Conservation (phyloP, 495 filamentous ascomycete genomes). For the Pyrenula aspistea region DNA sequence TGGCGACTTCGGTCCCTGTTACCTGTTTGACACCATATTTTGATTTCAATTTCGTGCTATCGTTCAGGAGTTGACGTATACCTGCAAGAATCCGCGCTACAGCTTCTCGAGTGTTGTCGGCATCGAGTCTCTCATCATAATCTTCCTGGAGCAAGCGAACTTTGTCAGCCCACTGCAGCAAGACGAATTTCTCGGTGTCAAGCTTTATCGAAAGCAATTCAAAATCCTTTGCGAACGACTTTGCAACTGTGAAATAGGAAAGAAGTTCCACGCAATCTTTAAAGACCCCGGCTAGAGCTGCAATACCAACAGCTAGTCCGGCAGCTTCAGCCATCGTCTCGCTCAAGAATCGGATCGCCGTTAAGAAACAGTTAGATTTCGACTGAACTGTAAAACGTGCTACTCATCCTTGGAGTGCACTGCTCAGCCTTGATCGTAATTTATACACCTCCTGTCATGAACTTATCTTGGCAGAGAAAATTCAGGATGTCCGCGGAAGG, state of each 20-base stretch:
- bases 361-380: too few relatives aligned
- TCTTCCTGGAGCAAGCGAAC: not conserved
- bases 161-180: conserved; percentile 13
- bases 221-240: conserved; percentile 13
- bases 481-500: too few relatives aligned
- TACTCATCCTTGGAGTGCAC: too few relatives aligned
- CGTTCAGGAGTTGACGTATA: not conserved
- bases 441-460: too few relatives aligned
- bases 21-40: conserved; percentile 2
- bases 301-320: conserved; percentile 5
- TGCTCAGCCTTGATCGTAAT: too few relatives aligned
- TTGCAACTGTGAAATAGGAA: conserved; percentile 3
- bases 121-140: conserved; percentile 6
- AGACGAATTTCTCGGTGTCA: conserved; percentile 12
- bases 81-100: not conserved
- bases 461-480: too few relatives aligned
- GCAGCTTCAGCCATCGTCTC: conserved; percentile 9
- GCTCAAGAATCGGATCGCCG: too few relatives aligned
- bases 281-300: conserved; percentile 10
- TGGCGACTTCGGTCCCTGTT: not conserved
- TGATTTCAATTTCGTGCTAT: not conserved
- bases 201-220: conserved; percentile 14
- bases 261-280: conserved; percentile 14
- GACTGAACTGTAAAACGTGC: too few relatives aligned
- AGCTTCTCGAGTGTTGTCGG: conserved; percentile 1